phyloP scores from a whole-genome alignment of 2,329 filamentous ascomycete species.

The Didymella sp. region DNA sequence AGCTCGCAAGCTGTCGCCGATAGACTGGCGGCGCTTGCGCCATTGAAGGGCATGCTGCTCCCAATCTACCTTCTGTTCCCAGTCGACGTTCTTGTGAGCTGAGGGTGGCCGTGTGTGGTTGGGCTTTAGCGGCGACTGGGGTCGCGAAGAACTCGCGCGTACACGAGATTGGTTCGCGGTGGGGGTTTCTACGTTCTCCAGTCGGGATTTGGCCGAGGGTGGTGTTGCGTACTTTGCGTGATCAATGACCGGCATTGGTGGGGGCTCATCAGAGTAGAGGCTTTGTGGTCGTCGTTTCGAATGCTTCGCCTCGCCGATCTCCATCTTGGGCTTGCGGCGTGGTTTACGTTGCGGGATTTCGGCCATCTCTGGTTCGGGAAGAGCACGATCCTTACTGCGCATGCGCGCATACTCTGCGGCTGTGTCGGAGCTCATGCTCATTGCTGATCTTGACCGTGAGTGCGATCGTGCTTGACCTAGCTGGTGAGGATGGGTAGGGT shows the following conservation, averaged over 20 bases:
- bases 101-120: constrained; percentile 17
- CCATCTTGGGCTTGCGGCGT: constrained; percentile 37
- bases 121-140: constrained; percentile 11
- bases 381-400: constrained; percentile 45
- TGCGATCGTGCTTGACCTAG: constrained; percentile 39
- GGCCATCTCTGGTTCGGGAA: constrained; percentile 25
- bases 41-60: constrained; percentile 36
- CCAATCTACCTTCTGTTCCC: constrained; percentile 32
- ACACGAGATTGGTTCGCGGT: constrained; percentile 15
- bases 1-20: constrained; percentile 35
- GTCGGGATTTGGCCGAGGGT: constrained; percentile 15
- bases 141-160: constrained; percentile 10
- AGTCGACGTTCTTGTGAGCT: constrained; percentile 23
- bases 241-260: constrained; percentile 35
- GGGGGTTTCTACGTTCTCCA: constrained; percentile 11
- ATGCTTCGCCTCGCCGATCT: constrained; percentile 33
- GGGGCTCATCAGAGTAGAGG: constrained; percentile 14
- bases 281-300: constrained; percentile 26
- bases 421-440: constrained; percentile 46
- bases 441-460: constrained; percentile 39
- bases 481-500: constrained; percentile 47
- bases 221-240: constrained; percentile 20
- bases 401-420: constrained; percentile 47
- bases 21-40: constrained; percentile 42
- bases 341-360: constrained; percentile 36